A percentile compares a stretch with the other conserved stretches of the same genome.
These are phyloP conservation scores for Verbascum thapsus DNA, from an alignment of 257 asterid species.

Conservation along the genomic window DNA sequence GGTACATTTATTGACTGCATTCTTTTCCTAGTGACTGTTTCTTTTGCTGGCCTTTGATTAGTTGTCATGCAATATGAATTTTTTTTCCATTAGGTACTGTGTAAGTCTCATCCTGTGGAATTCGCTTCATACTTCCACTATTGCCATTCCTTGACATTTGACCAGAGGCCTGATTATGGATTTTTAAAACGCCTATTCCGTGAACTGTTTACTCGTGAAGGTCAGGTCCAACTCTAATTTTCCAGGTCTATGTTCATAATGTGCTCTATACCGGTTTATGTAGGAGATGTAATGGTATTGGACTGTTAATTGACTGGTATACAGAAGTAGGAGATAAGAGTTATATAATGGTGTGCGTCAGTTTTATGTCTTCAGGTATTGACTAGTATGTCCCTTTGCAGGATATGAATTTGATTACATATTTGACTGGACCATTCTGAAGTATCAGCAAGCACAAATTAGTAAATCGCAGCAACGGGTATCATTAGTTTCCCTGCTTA, in stretches of 20 bases:
- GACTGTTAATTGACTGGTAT: neutral
- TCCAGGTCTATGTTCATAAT: conserved; percentile 7
- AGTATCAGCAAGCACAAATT: conserved; percentile 91
- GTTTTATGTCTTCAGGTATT: conserved; percentile 3
- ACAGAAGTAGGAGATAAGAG: conserved; percentile 13
- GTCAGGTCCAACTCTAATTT: conserved; percentile 39
- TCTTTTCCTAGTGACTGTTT: conserved; percentile 18
- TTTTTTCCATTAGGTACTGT: conserved; percentile 64
- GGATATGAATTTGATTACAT: conserved; percentile 89
- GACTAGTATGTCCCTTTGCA: conserved; percentile 39
- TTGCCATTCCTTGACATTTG: conserved; percentile 92
- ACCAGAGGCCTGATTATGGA: conserved; percentile 95
- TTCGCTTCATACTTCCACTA: conserved; percentile 93
- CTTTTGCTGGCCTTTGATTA: conserved; percentile 14
- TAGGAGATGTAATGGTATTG: conserved; percentile 3
- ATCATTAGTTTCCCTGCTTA: conserved; percentile 31
- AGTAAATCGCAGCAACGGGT: conserved; percentile 83
- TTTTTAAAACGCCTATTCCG: conserved; percentile 88
- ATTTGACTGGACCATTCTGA: conserved; percentile 97
- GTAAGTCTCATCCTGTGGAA: conserved; percentile 97
- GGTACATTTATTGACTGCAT: conserved; percentile 13
- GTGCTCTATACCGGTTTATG: conserved; percentile 22
- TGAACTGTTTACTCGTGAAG: conserved; percentile 90
- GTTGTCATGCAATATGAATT: no score
- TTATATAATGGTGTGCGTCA: neutral